Conservation (phyloP, 192 early-diverging fungal species). For the Coemansia aciculifera region DNA sequence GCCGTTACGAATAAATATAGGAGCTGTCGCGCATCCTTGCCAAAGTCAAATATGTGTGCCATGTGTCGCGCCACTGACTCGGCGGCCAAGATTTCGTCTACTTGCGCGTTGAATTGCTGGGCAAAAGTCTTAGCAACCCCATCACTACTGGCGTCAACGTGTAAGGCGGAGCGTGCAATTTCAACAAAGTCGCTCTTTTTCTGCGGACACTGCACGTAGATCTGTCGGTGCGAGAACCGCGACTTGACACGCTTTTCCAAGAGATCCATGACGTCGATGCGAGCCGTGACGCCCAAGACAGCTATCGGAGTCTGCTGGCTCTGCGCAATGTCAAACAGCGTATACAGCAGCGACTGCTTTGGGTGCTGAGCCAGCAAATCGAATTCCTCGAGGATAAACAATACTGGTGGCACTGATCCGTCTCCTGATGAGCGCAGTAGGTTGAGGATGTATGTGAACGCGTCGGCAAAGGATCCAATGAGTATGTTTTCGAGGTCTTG, state of each 20-base stretch:
- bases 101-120: slow-evolving; percentile 53
- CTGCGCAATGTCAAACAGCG: slow-evolving; percentile 89
- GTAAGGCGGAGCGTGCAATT: slow-evolving; percentile 59
- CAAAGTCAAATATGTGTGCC: slow-evolving; percentile 28
- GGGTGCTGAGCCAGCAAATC: slow-evolving; percentile 89
- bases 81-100: slow-evolving; percentile 25
- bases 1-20: slow-evolving; percentile 25
- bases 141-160: slow-evolving; percentile 19
- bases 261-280: slow-evolving; percentile 78
- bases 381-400: slow-evolving; percentile 93
- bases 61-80: slow-evolving; percentile 17
- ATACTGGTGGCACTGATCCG: slow-evolving; percentile 34
- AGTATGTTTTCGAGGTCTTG: slow-evolving; percentile 53
- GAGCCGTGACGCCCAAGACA: slow-evolving; percentile 81
- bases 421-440: slow-evolving; percentile 26
- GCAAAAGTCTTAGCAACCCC: slow-evolving; percentile 23
- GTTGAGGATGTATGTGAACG: slow-evolving; percentile 40
- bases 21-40: slow-evolving; percentile 40
- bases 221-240: slow-evolving; percentile 85
- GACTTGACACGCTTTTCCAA: slow-evolving; percentile 95
- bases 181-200: slow-evolving; percentile 60
- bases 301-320: slow-evolving; percentile 80
- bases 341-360: slow-evolving; percentile 93
- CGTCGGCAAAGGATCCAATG: slow-evolving; percentile 44
- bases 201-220: slow-evolving; percentile 65